Conservation (phyloP, 345 rosid genomes). For the Pseudoturritis turrita region DNA sequence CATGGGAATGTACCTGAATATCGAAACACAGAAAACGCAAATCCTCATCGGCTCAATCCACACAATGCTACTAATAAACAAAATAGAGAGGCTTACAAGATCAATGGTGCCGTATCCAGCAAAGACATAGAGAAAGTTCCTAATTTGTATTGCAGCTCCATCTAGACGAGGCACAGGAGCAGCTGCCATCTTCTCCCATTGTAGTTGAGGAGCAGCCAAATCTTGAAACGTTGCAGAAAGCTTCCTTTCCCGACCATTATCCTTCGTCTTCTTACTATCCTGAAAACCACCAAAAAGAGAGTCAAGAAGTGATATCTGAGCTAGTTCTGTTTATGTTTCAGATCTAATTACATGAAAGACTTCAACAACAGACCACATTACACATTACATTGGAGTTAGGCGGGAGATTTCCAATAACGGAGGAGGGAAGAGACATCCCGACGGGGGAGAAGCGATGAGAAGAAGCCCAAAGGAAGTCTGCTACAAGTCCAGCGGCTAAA, state of each 20-base stretch:
- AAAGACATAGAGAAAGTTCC: constrained; percentile 70
- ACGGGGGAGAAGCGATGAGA: constrained; percentile 51
- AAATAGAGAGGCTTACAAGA: constrained; percentile 40
- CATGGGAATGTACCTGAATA: constrained; percentile 84
- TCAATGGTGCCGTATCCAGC: constrained; percentile 93
- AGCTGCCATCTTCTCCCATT: constrained; percentile 86
- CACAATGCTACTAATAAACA: background rate
- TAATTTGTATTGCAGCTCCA: constrained; percentile 89
- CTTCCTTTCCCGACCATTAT: constrained; percentile 41
- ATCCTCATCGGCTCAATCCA: background rate
- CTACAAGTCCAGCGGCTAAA: constrained; percentile 56
- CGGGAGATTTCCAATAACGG: constrained; percentile 9
- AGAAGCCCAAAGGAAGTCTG: constrained; percentile 85
- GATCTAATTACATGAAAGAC: background rate
- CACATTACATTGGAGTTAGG: constrained; percentile 23
- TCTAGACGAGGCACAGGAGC: constrained; percentile 95
- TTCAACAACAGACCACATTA: background rate
- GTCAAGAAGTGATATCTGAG: background rate
- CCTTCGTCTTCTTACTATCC: constrained; percentile 36
- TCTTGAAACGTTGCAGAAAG: constrained; percentile 91
- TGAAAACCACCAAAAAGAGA: constrained; percentile 19
- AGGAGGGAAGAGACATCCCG: constrained; percentile 23
- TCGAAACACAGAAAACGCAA: background rate
- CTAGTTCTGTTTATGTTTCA: background rate
- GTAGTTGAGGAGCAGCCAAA: constrained; percentile 67